Conservation (phyloP, 169 alveolate species). For the Plasmodium vivax region DNA sequence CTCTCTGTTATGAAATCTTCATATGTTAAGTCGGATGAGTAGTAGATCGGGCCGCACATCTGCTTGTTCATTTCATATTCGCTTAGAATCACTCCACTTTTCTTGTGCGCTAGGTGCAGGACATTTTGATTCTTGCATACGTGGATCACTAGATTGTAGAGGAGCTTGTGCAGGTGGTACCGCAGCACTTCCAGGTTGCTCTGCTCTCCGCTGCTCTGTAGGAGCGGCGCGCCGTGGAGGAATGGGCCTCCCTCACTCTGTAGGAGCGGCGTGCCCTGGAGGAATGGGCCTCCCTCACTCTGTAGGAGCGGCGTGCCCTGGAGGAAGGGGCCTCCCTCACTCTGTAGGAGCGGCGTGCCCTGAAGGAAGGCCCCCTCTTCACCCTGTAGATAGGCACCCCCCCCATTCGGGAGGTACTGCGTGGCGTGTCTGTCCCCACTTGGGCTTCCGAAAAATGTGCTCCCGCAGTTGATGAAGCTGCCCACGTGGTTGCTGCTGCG, state of each 20-base stretch:
- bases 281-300: too few relatives aligned
- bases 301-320: too few relatives aligned
- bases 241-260: neutral
- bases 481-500: neutral
- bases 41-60: slow-evolving; percentile 53
- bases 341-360: neutral
- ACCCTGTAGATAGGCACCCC: neutral
- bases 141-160: slow-evolving; percentile 65
- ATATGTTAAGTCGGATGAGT: slow-evolving; percentile 48
- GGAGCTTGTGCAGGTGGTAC: slow-evolving; percentile 55
- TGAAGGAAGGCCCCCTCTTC: neutral
- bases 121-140: slow-evolving; percentile 64
- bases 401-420: neutral
- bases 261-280: too few relatives aligned
- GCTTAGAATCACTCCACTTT: slow-evolving; percentile 37
- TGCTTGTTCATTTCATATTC: slow-evolving; percentile 65
- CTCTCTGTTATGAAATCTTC: slow-evolving; percentile 59
- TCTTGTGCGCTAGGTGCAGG: slow-evolving; percentile 34
- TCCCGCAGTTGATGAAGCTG: neutral
- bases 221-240: neutral
- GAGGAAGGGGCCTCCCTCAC: too few relatives aligned
- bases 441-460: neutral
- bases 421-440: neutral
- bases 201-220: neutral
- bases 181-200: slow-evolving; percentile 42